Evolutionary conservation across 768 basidiomycete genomes (phyloP).

Genomic region (Mycena haematopus): DNA sequence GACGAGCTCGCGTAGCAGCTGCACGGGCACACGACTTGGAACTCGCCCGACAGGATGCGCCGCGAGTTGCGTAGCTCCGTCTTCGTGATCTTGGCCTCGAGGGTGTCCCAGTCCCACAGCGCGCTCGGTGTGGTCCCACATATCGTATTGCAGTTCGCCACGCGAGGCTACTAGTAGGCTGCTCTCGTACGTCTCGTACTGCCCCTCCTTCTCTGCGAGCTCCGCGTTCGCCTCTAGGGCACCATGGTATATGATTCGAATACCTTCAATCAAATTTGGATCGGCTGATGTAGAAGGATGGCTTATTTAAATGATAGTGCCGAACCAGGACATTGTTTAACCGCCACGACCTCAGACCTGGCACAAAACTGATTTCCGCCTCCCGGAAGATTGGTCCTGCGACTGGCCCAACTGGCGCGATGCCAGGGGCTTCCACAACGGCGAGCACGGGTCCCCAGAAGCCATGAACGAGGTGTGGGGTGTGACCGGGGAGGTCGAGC

Average conservation of each 20-base stretch:
- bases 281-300: no score
- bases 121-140: slow-evolving; percentile 72
- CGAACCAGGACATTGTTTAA: background rate
- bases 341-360: no score
- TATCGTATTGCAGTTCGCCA: slow-evolving; percentile 76
- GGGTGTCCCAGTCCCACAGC: slow-evolving; percentile 77
- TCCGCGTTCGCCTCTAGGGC: slow-evolving; percentile 77
- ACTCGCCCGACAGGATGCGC: slow-evolving; percentile 83
- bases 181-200: slow-evolving; percentile 75
- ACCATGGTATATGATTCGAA: slow-evolving; percentile 89
- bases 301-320: background rate
- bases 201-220: slow-evolving; percentile 62
- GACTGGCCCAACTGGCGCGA: no score
- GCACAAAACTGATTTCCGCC: background rate
- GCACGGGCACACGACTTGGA: slow-evolving; percentile 88
- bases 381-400: no score
- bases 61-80: slow-evolving; percentile 80
- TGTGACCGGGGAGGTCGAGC: no score
- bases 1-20: slow-evolving; percentile 80
- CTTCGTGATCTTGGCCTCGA: slow-evolving; percentile 73
- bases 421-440: no score
- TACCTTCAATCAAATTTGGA: no score
- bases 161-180: slow-evolving; percentile 70
- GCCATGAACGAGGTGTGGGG: no score
- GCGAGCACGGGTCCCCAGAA: no score